phyloP scores from a whole-genome alignment of 306 rosid genomes.

The Quercus alba region DNA sequence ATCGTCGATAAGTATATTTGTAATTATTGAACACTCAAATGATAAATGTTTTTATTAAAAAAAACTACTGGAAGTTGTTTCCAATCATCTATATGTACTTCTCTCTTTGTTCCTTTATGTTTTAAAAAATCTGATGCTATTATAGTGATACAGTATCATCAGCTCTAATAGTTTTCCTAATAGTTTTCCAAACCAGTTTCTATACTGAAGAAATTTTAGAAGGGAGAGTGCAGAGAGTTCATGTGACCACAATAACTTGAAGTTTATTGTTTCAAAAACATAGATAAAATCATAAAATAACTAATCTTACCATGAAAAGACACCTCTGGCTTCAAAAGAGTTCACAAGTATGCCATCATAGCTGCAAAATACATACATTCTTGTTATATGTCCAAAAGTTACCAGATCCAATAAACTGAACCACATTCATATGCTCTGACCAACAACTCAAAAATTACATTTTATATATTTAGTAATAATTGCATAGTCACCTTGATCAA shows the following conservation, averaged over 20 bases:
- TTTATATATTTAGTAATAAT: background rate
- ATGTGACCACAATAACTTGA: slow-evolving; percentile 11
- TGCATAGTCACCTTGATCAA: background rate
- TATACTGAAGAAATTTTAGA: background rate
- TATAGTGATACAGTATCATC: background rate
- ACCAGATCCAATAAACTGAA: slow-evolving; percentile 14
- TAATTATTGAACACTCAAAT: background rate
- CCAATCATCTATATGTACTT: background rate
- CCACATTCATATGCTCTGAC: background rate
- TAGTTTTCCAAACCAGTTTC: background rate
- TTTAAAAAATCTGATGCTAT: background rate
- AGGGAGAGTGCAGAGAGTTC: slow-evolving; percentile 14
- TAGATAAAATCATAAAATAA: slow-evolving; percentile 3
- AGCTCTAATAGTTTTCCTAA: background rate
- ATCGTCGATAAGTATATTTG: background rate
- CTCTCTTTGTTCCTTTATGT: background rate
- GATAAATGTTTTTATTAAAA: too few relatives aligned
- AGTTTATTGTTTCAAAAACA: slow-evolving; percentile 4
- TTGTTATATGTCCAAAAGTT: slow-evolving; percentile 28
- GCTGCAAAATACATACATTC: slow-evolving; percentile 47
- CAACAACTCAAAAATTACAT: background rate
- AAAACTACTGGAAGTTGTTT: background rate
- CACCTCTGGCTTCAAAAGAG: slow-evolving; percentile 68
- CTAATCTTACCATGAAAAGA: slow-evolving; percentile 79
- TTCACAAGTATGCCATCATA: slow-evolving; percentile 77